Evolutionary conservation across 2,329 filamentous ascomycete species (phyloP), one percentile per base, ranked within the genome.

Genomic region (Pseudocercospora pini-densiflorae): DNA sequence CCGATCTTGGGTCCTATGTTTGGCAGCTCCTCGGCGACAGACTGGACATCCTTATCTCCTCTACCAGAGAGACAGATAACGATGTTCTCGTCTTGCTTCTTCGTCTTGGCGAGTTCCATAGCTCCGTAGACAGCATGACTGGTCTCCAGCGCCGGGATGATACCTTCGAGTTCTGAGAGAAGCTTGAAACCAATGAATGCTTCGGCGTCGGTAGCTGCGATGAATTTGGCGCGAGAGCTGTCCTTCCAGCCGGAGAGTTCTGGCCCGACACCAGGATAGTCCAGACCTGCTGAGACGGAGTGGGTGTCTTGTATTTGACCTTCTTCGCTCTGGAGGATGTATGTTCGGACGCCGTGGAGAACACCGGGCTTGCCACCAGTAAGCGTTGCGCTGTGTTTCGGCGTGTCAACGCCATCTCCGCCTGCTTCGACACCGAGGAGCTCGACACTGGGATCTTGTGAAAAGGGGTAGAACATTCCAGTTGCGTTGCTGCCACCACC

Each of bases 31-130:
- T 99, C 94, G 0, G 95, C 95, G 60, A 99, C 94, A 75, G 92
- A 97, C 87, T 99, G 94, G 66, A 99, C 95, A 77, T 99, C 95
- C 88, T 99, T 99, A 81, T 99, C 95, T 69, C 95, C 95, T 73
- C 95, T 86, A 8, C 95, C 95, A 77, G 92, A 96, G 43, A 99
- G 80, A 81, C 94, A 98, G 69, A 99, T 94, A 66, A 99, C 94
- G 29, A 99, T 83, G 76, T 98, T 93, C 81, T 97, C 83, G 61
- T 88, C 93, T 83, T 93, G 92, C 72, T 86, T 86, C 92, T 97
- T 94, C 65, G 90, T 92, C 88, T 97, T 97, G 68, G 94, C 94
- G 66, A 98, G 82, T 82, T 98, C 88, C 65, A 98, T 83, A 10
- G 92, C 94, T 14, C 94, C 95, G 74, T 87, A 97, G 75, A 99